phyloP scores from a whole-genome alignment of 768 basidiomycete genomes.

The Punctularia strigosozonata region DNA sequence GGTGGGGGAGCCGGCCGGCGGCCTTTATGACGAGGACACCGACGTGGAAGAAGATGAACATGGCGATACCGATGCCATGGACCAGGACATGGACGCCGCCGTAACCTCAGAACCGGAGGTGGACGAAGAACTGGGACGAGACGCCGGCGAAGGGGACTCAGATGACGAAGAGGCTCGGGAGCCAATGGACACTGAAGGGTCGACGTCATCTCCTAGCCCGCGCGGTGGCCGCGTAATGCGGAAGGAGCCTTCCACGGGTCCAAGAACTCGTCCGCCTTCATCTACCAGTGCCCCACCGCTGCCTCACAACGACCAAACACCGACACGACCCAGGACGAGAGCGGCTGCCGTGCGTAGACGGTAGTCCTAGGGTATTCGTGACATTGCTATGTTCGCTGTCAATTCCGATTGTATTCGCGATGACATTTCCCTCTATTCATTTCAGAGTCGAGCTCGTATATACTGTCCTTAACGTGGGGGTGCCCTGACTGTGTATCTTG shows the following conservation, averaged over 20 bases:
- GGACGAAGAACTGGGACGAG: conserved; percentile 23
- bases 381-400: background rate
- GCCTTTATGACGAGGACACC: conserved; percentile 60
- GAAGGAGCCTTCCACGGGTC: conserved; percentile 13
- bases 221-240: background rate
- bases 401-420: background rate
- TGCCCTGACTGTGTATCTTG: background rate
- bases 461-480: background rate
- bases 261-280: conserved; percentile 13
- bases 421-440: too few relatives aligned
- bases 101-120: too few relatives aligned
- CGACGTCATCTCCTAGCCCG: background rate
- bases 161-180: conserved; percentile 13
- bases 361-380: conserved; percentile 14
- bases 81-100: conserved; percentile 40
- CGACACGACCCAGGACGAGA: conserved; percentile 48
- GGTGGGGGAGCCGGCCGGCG: conserved; percentile 68
- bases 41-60: conserved; percentile 49
- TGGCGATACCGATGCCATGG: conserved; percentile 61
- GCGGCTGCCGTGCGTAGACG: conserved; percentile 32
- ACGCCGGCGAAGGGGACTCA: conserved; percentile 13
- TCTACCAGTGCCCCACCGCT: conserved; percentile 23
- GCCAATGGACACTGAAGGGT: background rate
- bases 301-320: conserved; percentile 38
- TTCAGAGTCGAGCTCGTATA: background rate